Percentiles rank a stretch among this genome's conserved stretches.
Evolutionary conservation across 139 green algal species (phyloP).

Genomic region (Ostreobium quekettii): DNA sequence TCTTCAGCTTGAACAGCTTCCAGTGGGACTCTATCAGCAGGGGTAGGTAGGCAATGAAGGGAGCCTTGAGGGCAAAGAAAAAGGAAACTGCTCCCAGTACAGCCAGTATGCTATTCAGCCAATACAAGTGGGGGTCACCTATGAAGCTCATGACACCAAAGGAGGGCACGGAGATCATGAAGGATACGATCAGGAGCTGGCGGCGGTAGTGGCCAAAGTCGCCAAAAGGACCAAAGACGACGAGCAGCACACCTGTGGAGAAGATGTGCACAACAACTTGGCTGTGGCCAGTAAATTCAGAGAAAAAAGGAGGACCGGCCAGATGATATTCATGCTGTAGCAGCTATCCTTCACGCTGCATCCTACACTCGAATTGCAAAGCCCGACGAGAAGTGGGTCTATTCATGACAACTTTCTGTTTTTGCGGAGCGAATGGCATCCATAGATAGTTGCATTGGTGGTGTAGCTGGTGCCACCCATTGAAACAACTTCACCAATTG

Average conservation of each 20-base stretch:
- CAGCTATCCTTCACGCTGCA: too few species aligned
- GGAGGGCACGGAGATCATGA: not conserved
- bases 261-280: too few species aligned
- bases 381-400: too few species aligned
- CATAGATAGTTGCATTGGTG: too few species aligned
- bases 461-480: too few species aligned
- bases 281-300: too few species aligned
- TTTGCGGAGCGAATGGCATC: too few species aligned
- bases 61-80: conserved; percentile 5
- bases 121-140: not conserved
- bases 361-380: too few species aligned
- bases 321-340: too few species aligned
- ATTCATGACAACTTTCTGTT: too few species aligned
- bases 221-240: conserved; percentile 4
- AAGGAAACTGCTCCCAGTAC: not conserved
- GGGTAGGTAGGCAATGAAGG: conserved; percentile 3
- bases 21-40: not conserved
- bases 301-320: too few species aligned
- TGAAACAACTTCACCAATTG: too few species aligned
- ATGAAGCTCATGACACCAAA: not conserved
- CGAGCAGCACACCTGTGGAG: not conserved
- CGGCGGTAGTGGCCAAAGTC: not conserved
- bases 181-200: not conserved
- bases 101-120: not conserved
- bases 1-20: not conserved